These are phyloP conservation scores for Scalesia atractyloides DNA, from an alignment of 129 eudicot species.

Conservation along the genomic window DNA sequence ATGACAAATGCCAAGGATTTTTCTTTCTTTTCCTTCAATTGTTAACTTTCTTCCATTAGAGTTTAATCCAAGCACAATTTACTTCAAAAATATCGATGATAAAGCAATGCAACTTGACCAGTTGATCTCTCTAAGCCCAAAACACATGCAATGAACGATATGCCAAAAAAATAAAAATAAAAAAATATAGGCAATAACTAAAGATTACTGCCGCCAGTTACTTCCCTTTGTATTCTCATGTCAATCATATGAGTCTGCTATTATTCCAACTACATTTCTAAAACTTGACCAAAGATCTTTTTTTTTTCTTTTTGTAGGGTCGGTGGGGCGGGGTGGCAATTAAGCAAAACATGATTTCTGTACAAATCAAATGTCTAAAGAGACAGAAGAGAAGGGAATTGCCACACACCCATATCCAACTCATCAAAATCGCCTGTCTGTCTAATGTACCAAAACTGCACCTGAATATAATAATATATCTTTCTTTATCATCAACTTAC, in stretches of 20 bases:
- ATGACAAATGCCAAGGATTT: too few relatives aligned
- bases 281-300: conserved; percentile 8
- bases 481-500: conserved; percentile 33
- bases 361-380: conserved; percentile 37
- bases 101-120: too few relatives aligned
- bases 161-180: neutral
- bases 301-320: conserved; percentile 8
- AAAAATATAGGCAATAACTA: conserved; percentile 12
- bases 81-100: too few relatives aligned
- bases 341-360: conserved; percentile 35
- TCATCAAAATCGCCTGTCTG: conserved; percentile 32
- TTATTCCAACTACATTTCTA: conserved; percentile 34
- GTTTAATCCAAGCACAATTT: too few relatives aligned
- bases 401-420: conserved; percentile 38
- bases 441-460: conserved; percentile 44
- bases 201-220: conserved; percentile 19
- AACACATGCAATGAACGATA: too few relatives aligned
- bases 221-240: conserved; percentile 32
- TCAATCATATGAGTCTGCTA: conserved; percentile 31
- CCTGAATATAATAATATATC: conserved; percentile 25
- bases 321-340: conserved; percentile 29
- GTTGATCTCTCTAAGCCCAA: too few relatives aligned
- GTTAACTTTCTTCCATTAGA: too few relatives aligned
- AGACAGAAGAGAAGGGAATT: conserved; percentile 26
- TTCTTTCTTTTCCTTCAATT: too few relatives aligned